phyloP scores from a whole-genome alignment of 1,139 yeast genomes.

The Hanseniaspora uvarum region DNA sequence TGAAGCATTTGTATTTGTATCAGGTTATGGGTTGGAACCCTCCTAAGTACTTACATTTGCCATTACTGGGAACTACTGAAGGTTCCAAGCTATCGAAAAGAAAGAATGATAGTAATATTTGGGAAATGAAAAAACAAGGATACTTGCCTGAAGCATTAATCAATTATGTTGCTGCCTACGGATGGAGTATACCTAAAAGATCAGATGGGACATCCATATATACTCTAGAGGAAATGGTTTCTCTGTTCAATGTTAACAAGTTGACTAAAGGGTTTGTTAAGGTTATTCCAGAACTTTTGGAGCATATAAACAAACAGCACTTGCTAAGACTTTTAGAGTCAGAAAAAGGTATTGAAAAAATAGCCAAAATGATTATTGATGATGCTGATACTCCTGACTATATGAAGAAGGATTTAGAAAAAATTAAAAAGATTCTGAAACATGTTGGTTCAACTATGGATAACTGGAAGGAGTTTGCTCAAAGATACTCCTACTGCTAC shows the following conservation, averaged over 20 bases:
- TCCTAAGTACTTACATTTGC: constrained; percentile 81
- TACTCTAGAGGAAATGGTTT: constrained; percentile 43
- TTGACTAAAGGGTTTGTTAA: constrained; percentile 90
- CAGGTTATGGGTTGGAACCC: constrained; percentile 77
- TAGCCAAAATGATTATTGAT: constrained; percentile 24
- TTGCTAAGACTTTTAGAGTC: constrained; percentile 35
- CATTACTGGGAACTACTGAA: constrained; percentile 59
- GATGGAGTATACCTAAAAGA: constrained; percentile 77
- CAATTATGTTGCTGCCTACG: constrained; percentile 81
- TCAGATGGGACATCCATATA: constrained; percentile 56
- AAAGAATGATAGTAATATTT: constrained; percentile 67
- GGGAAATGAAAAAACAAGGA: constrained; percentile 49
- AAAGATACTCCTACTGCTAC: constrained; percentile 43
- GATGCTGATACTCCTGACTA: constrained; percentile 11
- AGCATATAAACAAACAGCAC: constrained; percentile 65
- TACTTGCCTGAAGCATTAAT: constrained; percentile 76
- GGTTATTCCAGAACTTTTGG: constrained; percentile 67
- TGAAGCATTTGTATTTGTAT: constrained; percentile 83
- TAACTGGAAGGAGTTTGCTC: constrained; percentile 41
- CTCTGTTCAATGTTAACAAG: constrained; percentile 44
- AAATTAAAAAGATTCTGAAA: constrained; percentile 24
- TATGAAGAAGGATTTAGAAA: constrained; percentile 21
- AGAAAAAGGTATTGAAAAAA: constrained; percentile 32
- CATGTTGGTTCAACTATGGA: constrained; percentile 36
- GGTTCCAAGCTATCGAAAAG: constrained; percentile 75